Percentiles rank a stretch among this genome's conserved stretches.
phyloP scores from a whole-genome alignment of 192 early-diverging fungal genomes.

The Linnemannia hyalina region DNA sequence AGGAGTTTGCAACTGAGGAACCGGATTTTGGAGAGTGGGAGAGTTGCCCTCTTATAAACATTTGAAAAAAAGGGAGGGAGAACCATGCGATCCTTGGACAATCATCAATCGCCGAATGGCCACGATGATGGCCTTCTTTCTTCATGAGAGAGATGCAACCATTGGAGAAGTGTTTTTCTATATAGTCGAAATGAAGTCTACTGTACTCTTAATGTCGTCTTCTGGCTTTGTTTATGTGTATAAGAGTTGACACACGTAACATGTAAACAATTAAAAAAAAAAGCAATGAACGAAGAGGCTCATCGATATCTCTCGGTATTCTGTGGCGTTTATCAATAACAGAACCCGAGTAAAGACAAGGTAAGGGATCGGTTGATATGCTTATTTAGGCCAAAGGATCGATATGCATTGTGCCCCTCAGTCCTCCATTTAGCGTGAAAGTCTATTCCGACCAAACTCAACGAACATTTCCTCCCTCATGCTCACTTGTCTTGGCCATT shows the following conservation, averaged over 20 bases:
- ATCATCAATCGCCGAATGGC: not conserved
- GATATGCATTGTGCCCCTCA: not conserved
- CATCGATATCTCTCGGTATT: not conserved
- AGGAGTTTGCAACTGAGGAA: conserved; percentile 41
- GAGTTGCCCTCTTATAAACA: not conserved
- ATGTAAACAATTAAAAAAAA: not conserved
- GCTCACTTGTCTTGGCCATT: not conserved
- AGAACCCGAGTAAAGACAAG: not conserved
- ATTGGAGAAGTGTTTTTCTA: not conserved
- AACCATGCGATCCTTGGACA: not conserved
- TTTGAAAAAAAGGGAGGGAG: not conserved
- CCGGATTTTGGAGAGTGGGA: conserved; percentile 8
- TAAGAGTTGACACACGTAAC: too few species aligned
- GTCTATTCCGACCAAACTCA: not conserved
- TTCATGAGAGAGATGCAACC: not conserved
- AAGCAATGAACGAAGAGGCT: not conserved
- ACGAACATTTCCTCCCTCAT: not conserved
- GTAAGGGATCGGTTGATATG: not conserved
- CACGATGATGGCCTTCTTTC: not conserved
- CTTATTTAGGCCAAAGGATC: not conserved
- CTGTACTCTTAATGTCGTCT: not conserved
- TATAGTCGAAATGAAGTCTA: not conserved
- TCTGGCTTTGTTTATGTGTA: not conserved
- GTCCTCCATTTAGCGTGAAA: not conserved
- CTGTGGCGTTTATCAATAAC: not conserved